A percentile compares a stretch with the other conserved stretches of the same genome.
phyloP scores from a whole-genome alignment of 1,139 yeast species.

The Suhomyces yuchorum region DNA sequence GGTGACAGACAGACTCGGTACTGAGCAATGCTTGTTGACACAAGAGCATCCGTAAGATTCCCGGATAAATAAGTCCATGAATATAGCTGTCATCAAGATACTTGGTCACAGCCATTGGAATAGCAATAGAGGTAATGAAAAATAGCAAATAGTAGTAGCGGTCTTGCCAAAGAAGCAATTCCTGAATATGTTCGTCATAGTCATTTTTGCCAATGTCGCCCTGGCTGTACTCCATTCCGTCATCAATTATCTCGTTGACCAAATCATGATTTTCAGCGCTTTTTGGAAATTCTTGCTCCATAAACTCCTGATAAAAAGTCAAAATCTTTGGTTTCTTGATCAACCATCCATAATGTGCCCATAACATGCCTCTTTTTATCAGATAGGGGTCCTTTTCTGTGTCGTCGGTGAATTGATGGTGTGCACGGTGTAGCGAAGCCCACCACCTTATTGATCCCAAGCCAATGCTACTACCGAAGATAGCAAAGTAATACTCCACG shows the following conservation, averaged over 20 bases:
- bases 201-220: conserved; percentile 18
- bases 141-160: conserved; percentile 47
- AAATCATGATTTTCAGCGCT: conserved; percentile 6
- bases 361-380: conserved; percentile 57
- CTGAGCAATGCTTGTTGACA: conserved; percentile 61
- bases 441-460: conserved; percentile 64
- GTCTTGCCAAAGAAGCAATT: conserved; percentile 59
- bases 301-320: conserved; percentile 37
- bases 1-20: conserved; percentile 65
- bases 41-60: conserved; percentile 56
- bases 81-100: conserved; percentile 42
- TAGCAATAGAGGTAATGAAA: conserved; percentile 45
- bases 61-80: conserved; percentile 64
- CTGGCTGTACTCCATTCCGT: conserved; percentile 18
- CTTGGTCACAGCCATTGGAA: conserved; percentile 53
- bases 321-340: conserved; percentile 51
- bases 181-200: conserved; percentile 18
- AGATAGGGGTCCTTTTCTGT: conserved; percentile 70
- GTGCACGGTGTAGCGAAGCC: conserved; percentile 69
- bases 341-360: conserved; percentile 70
- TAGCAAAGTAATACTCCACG: conserved; percentile 47
- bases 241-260: conserved; percentile 28
- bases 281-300: conserved; percentile 48
- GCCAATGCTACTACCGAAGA: conserved; percentile 63
- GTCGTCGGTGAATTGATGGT: conserved; percentile 65